Base-by-base conservation (phyloP, 1,284 basidiomycete genomes). In the Butyriboletus appendiculatus region DNA sequence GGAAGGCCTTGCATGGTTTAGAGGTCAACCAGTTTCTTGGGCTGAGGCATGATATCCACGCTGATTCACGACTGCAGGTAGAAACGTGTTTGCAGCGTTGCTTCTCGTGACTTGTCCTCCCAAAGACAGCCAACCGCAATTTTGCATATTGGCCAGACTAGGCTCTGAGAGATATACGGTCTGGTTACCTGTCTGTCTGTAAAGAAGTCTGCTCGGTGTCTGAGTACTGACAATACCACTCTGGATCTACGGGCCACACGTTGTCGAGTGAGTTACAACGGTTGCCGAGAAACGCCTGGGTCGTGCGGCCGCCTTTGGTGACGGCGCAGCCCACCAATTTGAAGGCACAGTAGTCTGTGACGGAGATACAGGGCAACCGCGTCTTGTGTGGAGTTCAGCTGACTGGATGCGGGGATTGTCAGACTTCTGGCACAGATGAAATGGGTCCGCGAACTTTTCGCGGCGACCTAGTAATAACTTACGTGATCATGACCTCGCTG, bases 71-170 rank as follows among this genome's bases (percentile, higher is more conserved):
- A 35, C 44, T 48, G 57, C 65, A 56, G 53, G 62, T 43, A 33
- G 50, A 44, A 72, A 72, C 67, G 67, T 68, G 67, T 65, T 67
- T 70, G 56, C 65, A 40, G 70, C 68, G n/a, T 66, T 70, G 66
- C 53, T 5, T 51, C 59, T 57, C 51, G 53, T 59, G 63, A 44
- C 53, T 40, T 22, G 40, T 28, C 35, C n/a, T 22, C 22, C 40
- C 16, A n/a, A 49, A 34, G 52, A 45, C 44, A 15, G 22, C 48
- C 51, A 50, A 50, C 44, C 45, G 39, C 49, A 47, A 45, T 39
- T 47, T 32, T 48, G 30, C 50, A 51, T 37, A 43, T 14, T 47
- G 41, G 33, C 24, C 28, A 41, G 37, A 20, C 11, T 32, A 38
- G 8, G 11, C 33, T 32, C 18, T 18, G 30, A n/a, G 16, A 40